phyloP scores from a whole-genome alignment of 2,329 filamentous ascomycete species.

The Coleophoma cylindrospora region DNA sequence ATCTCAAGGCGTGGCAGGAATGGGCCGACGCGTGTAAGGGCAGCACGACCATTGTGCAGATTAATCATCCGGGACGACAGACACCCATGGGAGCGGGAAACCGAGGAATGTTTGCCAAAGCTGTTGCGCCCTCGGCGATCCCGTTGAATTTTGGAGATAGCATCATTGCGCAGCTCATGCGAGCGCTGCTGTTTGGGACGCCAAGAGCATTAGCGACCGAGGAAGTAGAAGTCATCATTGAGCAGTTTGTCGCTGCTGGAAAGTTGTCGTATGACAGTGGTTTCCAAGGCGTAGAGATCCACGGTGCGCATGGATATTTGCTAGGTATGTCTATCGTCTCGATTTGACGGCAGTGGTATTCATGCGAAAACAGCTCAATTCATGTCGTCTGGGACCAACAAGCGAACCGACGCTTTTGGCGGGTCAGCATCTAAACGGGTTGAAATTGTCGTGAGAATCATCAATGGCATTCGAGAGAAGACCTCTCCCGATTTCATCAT shows the following conservation, averaged over 20 bases:
- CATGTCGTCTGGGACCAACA: neutral
- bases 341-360: too few relatives aligned
- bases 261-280: slow-evolving; percentile 42
- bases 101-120: slow-evolving; percentile 31
- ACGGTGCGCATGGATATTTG: slow-evolving; percentile 67
- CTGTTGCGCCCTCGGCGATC: slow-evolving; percentile 38
- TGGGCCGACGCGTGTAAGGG: slow-evolving; percentile 27
- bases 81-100: slow-evolving; percentile 33
- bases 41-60: slow-evolving; percentile 37
- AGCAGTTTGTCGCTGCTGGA: slow-evolving; percentile 48
- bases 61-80: slow-evolving; percentile 43
- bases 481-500: neutral
- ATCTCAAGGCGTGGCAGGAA: slow-evolving; percentile 30
- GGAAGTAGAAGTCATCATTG: slow-evolving; percentile 49
- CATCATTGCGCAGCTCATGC: slow-evolving; percentile 27
- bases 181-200: slow-evolving; percentile 39
- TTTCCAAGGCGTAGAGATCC: slow-evolving; percentile 48
- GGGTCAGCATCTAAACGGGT: neutral
- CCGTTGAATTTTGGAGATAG: slow-evolving; percentile 35
- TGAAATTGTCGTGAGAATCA: neutral
- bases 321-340: slow-evolving; percentile 36
- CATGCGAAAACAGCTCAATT: neutral
- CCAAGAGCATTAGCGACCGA: slow-evolving; percentile 49
- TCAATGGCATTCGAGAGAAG: neutral
- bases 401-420: neutral